Percentiles rank a stretch among this genome's conserved stretches.
Conservation (phyloP, 2,329 filamentous ascomycete species). For the Calonectria henricotiae region DNA sequence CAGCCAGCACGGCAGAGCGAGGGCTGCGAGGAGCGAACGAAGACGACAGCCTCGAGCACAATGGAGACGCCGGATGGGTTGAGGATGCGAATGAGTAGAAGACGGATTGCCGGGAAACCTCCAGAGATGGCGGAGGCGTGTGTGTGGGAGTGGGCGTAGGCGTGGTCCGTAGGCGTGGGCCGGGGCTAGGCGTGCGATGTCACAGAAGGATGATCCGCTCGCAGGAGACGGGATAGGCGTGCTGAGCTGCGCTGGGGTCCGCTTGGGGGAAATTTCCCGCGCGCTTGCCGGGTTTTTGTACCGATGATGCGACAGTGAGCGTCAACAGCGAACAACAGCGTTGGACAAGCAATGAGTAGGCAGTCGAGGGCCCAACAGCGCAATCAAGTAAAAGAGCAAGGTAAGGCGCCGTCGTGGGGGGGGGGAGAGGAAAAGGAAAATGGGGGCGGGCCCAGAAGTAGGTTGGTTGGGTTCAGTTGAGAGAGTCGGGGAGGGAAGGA, state of each 20-base stretch:
- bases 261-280: slow-evolving; percentile 47
- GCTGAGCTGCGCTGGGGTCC: slow-evolving; percentile 31
- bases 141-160: slow-evolving; percentile 45
- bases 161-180: slow-evolving; percentile 30
- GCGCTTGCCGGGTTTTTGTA: slow-evolving; percentile 45
- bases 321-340: slow-evolving; percentile 20
- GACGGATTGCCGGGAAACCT: slow-evolving; percentile 43
- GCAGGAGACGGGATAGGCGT: slow-evolving; percentile 32
- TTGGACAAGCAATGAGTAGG: slow-evolving; percentile 16
- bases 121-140: slow-evolving; percentile 50
- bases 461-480: slow-evolving; percentile 33
- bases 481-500: slow-evolving; percentile 28
- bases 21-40: slow-evolving; percentile 42
- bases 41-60: slow-evolving; percentile 45
- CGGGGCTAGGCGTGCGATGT: slow-evolving; percentile 40
- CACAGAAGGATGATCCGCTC: slow-evolving; percentile 41
- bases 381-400: neutral
- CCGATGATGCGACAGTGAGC: slow-evolving; percentile 35
- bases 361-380: slow-evolving; percentile 23
- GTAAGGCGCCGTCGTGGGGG: slow-evolving; percentile 26
- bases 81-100: slow-evolving; percentile 34
- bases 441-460: slow-evolving; percentile 32
- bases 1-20: slow-evolving; percentile 42
- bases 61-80: slow-evolving; percentile 43
- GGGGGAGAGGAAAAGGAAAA: slow-evolving; percentile 17